Evolutionary conservation across 805 yeast genomes (phyloP), one percentile per base, ranked within the genome.

Genomic region (Wickerhamomyces rabaulensis): DNA sequence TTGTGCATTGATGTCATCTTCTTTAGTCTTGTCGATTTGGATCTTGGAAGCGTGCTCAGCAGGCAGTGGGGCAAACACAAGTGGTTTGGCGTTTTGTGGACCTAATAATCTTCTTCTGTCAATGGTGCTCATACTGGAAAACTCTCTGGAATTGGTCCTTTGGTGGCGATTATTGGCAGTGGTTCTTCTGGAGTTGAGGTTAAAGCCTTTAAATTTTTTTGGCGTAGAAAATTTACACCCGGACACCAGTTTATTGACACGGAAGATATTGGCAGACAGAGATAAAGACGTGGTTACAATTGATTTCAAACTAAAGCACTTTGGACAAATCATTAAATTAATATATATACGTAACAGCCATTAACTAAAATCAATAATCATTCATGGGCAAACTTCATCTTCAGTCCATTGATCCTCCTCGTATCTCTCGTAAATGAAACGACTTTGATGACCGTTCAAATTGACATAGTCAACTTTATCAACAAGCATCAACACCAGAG

Each of bases 41-140:
- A 48, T 43, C 16, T 46, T 39, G 20, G 46, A 35, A 7, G 42
- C 41, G 23, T 46, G 41, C 5, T 47, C 60, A 3, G 50, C 55
- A 6, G 52, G 55, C 5, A 54, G 51, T 17, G 57, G 50, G 7
- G 62, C 68, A 52, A 78, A 74, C 0, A 61, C 63, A 13, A 84
- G 61, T 2, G 80, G 79, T 43, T 69, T 73, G 1, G 87, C 87
- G 53, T 78, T 82, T 0, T 76, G 60, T 0, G 97, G 97, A 0
- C 96, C 97, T 27, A 86, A 59, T n/a, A 90, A 72, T 63, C 97
- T 76, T 73, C 96, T 79, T 72, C 96, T 79, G 61, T 92, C 97
- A 39, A 42, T 46, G 6, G 47, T 40, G 31, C 42, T 35, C 36
- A 33, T 33, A 5, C 16, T 17, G 10, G 10, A 25, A 25, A 25